Conservation (phyloP, 495 filamentous ascomycete species). For the Penicillium mononematosum region DNA sequence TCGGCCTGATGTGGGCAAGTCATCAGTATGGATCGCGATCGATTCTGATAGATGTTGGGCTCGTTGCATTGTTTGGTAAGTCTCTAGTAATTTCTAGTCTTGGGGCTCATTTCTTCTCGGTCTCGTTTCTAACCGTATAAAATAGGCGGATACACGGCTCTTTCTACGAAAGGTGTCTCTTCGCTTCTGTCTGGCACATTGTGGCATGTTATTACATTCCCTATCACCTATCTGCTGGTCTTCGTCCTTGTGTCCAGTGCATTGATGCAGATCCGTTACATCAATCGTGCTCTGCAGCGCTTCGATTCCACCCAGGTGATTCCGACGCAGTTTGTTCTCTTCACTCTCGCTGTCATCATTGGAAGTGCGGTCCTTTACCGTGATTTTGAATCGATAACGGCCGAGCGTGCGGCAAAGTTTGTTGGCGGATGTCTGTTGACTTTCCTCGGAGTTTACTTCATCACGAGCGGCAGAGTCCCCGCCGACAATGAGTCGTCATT, state of each 20-base stretch:
- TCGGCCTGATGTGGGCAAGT: slow-evolving; percentile 76
- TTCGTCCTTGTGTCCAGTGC: slow-evolving; percentile 78
- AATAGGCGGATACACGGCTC: slow-evolving; percentile 88
- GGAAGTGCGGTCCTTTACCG: slow-evolving; percentile 90
- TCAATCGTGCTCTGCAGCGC: slow-evolving; percentile 90
- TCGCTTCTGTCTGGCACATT: slow-evolving; percentile 88
- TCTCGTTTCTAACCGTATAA: slow-evolving; percentile 27
- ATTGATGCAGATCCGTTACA: slow-evolving; percentile 90
- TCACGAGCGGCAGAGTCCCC: slow-evolving; percentile 64
- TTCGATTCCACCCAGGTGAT: slow-evolving; percentile 98
- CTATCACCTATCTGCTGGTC: slow-evolving; percentile 81
- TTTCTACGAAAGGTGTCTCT: slow-evolving; percentile 94
- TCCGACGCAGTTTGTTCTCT: slow-evolving; percentile 93
- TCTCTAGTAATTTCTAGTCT: slow-evolving; percentile 13
- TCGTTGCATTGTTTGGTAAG: slow-evolving; percentile 89
- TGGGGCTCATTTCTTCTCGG: background rate
- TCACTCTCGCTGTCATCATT: slow-evolving; percentile 92
- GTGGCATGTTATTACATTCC: slow-evolving; percentile 83
- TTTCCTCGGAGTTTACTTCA: slow-evolving; percentile 91
- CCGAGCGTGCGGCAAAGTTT: slow-evolving; percentile 73
- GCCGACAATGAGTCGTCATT: slow-evolving; percentile 46
- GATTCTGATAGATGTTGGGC: slow-evolving; percentile 90
- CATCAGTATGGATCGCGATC: slow-evolving; percentile 73
- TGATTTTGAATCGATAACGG: slow-evolving; percentile 80
- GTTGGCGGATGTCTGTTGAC: slow-evolving; percentile 85